Conservation (phyloP, 108 stramenopile genomes). For the Skeletonema tropicum region DNA sequence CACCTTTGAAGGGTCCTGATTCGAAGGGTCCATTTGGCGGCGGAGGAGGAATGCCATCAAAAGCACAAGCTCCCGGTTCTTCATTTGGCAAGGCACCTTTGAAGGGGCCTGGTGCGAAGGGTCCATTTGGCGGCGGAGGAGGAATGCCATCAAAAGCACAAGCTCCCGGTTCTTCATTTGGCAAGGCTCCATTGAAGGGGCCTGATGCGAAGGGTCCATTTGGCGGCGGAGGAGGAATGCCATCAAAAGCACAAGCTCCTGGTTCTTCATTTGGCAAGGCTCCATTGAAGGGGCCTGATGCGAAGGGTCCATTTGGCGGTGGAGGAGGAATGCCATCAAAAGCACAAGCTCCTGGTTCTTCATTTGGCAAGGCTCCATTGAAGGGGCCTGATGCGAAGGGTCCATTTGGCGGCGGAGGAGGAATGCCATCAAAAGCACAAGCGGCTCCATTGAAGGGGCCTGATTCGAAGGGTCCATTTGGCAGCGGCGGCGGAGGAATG, state of each 20-base stretch:
- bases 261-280: not conserved
- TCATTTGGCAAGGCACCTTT: not conserved
- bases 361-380: not conserved
- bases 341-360: not conserved
- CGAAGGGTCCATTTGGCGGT: not conserved
- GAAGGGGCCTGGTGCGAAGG: not conserved
- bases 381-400: too few relatives aligned
- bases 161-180: not conserved
- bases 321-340: not conserved
- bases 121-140: not conserved
- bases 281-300: not conserved
- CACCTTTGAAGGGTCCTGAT: not conserved
- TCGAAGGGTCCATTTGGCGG: not conserved
- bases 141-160: not conserved
- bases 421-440: too few relatives aligned
- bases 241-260: too few relatives aligned
- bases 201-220: too few relatives aligned
- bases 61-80: not conserved
- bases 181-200: not conserved
- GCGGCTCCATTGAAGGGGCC: too few relatives aligned
- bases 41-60: not conserved
- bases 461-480: too few relatives aligned
- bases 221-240: not conserved
- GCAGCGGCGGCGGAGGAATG: slow-evolving; percentile 2
- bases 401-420: too few relatives aligned